phyloP scores from a whole-genome alignment of 495 filamentous ascomycete genomes.

The Aspergillus homomorphus region DNA sequence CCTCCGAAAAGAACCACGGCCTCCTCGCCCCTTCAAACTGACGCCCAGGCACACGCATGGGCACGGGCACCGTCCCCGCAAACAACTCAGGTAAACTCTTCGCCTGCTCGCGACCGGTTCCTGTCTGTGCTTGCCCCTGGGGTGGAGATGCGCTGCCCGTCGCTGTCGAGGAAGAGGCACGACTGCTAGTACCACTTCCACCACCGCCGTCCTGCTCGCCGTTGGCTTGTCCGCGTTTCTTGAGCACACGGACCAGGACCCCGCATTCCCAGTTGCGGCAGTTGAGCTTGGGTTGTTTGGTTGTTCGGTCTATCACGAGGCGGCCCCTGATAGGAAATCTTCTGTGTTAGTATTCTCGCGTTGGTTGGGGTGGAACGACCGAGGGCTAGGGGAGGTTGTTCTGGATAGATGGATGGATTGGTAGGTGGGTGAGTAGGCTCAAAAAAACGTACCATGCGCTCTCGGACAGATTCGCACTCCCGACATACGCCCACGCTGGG shows the following conservation, averaged over 20 bases:
- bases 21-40: slow-evolving; percentile 38
- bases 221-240: slow-evolving; percentile 1
- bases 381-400: not conserved
- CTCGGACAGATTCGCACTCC: slow-evolving; percentile 87
- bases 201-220: not conserved
- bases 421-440: no score
- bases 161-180: not conserved
- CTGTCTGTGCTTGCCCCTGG: not conserved
- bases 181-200: not conserved
- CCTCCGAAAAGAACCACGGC: slow-evolving; percentile 55
- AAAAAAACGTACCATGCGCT: slow-evolving; percentile 76
- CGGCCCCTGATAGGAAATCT: slow-evolving; percentile 54
- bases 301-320: slow-evolving; percentile 61
- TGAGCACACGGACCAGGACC: slow-evolving; percentile 61
- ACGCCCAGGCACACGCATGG: slow-evolving; percentile 63
- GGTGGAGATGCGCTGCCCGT: not conserved
- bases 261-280: slow-evolving; percentile 97
- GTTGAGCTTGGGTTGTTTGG: slow-evolving; percentile 66
- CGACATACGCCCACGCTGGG: slow-evolving; percentile 77
- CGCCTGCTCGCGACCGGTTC: slow-evolving; percentile 11
- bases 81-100: slow-evolving; percentile 47
- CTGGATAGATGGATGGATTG: not conserved
- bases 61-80: slow-evolving; percentile 58
- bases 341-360: slow-evolving; percentile 1
- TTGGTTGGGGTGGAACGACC: no score